Base-by-base conservation (phyloP, 805 yeast species). In the Lachancea mirantina region DNA sequence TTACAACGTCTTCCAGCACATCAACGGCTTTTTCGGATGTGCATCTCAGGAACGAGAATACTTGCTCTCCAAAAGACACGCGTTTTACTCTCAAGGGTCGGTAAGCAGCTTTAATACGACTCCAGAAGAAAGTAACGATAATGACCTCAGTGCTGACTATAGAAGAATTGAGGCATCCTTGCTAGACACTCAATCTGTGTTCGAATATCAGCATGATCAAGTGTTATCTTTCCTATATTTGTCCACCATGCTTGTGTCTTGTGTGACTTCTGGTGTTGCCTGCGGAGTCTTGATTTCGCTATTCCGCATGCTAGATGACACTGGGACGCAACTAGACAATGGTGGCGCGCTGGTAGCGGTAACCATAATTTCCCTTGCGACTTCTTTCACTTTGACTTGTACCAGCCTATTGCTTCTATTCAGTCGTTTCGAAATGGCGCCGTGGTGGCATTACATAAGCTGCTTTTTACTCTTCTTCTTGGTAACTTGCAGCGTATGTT, bases 201-300 rank as follows among this genome's bases (percentile, higher is more conserved):
- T 50, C 34, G 61, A 52, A 33, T 43, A 31, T 23, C 46, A 41
- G 25, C 61, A 55, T 39, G 61, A 55, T 36, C 51, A 53, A 33
- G 55, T 55, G 14, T 26, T 53, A 14, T 43, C 59, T 2, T 44
- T 54, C 15, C 36, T 55, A 40, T 55, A 52, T 33, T 23, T 54
- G 14, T 41, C 55, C 1, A 32, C 52, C 2, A 25, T 55, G 20
- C 24, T 48, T 3, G 32, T 46, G 3, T 50, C 59, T 4, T 48
- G 49, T 17, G 26, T 52, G 5, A 52, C 52, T 3, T 46, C 57
- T 4, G 52, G 53, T 3, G 37, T 55, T 3, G 42, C 55, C 4
- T 26, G 52, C 6, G 53, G 55, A 1, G 47, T 55, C 6, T 43
- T 54, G 10, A 32, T 48, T 7, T 44, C 52, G 1, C 18, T 55